Evolutionary conservation across 1,284 basidiomycete species (phyloP).

Genomic region (Pyrrhoderma noxium): DNA sequence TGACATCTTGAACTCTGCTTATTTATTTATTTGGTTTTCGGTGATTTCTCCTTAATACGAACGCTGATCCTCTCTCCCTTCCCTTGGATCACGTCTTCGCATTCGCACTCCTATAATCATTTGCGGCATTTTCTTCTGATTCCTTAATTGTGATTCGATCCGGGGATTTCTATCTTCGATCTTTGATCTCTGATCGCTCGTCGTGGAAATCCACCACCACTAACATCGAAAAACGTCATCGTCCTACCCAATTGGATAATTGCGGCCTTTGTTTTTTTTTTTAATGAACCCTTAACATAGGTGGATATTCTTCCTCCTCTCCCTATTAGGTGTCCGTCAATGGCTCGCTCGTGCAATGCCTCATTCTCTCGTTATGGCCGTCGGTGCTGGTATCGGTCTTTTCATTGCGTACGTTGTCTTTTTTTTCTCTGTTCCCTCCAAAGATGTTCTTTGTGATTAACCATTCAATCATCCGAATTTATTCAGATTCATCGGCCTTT

Average conservation of each 20-base stretch:
- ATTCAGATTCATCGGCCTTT: conserved; percentile 51
- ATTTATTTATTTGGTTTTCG: too few species aligned
- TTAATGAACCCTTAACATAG: conserved; percentile 28
- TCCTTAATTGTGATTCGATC: too few species aligned
- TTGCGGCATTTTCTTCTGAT: too few species aligned
- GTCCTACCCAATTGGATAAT: conserved; percentile 3
- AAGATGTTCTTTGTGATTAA: neutral
- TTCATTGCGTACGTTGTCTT: conserved; percentile 55
- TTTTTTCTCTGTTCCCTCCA: conserved; percentile 10
- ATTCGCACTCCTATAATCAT: too few species aligned
- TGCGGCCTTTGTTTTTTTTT: too few species aligned
- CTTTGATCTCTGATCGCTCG: too few species aligned
- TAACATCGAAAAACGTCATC: neutral
- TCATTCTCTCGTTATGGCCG: conserved; percentile 77
- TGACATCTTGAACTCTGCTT: too few species aligned
- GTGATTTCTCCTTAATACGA: too few species aligned
- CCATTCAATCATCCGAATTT: neutral
- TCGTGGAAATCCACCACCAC: too few species aligned
- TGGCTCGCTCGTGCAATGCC: conserved; percentile 88
- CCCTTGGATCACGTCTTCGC: neutral
- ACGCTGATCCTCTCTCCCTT: neutral
- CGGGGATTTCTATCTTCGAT: too few species aligned
- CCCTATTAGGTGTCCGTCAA: conserved; percentile 80
- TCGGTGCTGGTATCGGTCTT: conserved; percentile 81
- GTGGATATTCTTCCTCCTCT: conserved; percentile 80